Evolutionary conservation across 139 green algal genomes (phyloP), one percentile per base, ranked within the genome.

Genomic region (Chlorella sp.): DNA sequence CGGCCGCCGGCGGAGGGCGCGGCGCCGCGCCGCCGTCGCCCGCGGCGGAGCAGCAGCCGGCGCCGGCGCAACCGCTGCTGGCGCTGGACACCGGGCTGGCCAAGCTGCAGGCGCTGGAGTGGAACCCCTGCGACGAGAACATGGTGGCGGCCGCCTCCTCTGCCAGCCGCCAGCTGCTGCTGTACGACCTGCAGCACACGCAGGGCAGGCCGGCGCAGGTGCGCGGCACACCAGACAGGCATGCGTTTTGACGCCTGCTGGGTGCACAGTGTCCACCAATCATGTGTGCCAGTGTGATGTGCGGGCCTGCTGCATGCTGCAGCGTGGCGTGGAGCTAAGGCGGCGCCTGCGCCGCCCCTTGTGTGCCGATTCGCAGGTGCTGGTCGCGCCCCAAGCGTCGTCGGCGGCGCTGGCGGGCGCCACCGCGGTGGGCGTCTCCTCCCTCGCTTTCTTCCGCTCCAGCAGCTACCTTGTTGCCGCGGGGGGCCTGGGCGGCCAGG

Each of bases 121-220:
- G 79, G 79, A 80, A 84, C 48, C 53, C 73, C 25, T 40, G 29
- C 1, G 55, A 84, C 23, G 69, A 81, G 50, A 74, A 81, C 60
- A 66, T 71, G 8, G 59, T 84, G 53, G 79, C 45, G 23, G 65
- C 73, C 42, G 56, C 59, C 14, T 69, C 71, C 2, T 58, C 67
- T 2, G 21, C 63, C 17, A 43, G 65, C 64, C 64, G 51, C n/a
- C 48, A 66, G 33, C 45, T 84, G n/a, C 66, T 33, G 43, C 55
- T 84, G 7, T 84, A 74, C 45, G 79, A 84, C 71, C 59, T 84
- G 66, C 64, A 81, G 67, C 66, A 73, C 50, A 84, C 79, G 1
- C 74, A 77, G 64, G 79, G 59, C n/a, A 36, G 29, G 0, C n/a
- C n/a, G n/a, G n/a, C n/a, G n/a, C n/a, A n/a, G n/a, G n/a, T n/a